These are phyloP conservation scores for Cyberlindnera amylophila DNA, from an alignment of 805 yeast species.

Conservation along the genomic window DNA sequence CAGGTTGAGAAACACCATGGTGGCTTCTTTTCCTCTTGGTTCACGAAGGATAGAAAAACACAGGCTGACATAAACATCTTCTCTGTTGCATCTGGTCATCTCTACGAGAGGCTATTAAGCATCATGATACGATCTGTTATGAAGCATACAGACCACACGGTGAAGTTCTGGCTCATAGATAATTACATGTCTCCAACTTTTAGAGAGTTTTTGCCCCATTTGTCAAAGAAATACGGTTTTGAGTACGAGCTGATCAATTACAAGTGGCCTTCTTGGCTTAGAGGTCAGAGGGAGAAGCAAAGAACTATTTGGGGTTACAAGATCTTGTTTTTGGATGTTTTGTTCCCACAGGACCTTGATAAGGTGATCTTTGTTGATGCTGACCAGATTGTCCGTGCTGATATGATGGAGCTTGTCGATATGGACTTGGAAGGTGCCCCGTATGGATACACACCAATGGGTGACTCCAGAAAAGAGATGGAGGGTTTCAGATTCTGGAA, in stretches of 20 bases:
- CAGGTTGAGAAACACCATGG: neutral
- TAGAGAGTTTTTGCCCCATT: slow-evolving; percentile 50
- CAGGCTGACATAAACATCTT: slow-evolving; percentile 74
- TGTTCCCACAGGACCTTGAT: slow-evolving; percentile 75
- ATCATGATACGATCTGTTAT: slow-evolving; percentile 81
- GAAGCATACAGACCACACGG: slow-evolving; percentile 56
- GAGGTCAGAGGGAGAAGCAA: slow-evolving; percentile 72
- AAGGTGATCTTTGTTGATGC: slow-evolving; percentile 84
- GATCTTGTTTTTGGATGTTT: slow-evolving; percentile 77
- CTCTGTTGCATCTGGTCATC: slow-evolving; percentile 77
- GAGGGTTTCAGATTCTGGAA: slow-evolving; percentile 92
- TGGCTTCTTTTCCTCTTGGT: slow-evolving; percentile 16
- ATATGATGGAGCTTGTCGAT: slow-evolving; percentile 62
- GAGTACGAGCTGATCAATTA: slow-evolving; percentile 76
- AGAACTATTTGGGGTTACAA: slow-evolving; percentile 87
- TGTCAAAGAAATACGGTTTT: slow-evolving; percentile 58
- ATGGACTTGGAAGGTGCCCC: slow-evolving; percentile 76
- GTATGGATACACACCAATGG: slow-evolving; percentile 85
- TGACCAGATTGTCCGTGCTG: slow-evolving; percentile 76
- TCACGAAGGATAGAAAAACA: slow-evolving; percentile 5
- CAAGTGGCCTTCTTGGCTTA: slow-evolving; percentile 91
- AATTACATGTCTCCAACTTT: slow-evolving; percentile 74
- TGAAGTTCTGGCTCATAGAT: slow-evolving; percentile 85
- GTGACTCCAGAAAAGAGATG: slow-evolving; percentile 73
- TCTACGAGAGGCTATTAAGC: slow-evolving; percentile 67